Conservation (phyloP, 768 basidiomycete genomes). For the Boletales sp. region DNA sequence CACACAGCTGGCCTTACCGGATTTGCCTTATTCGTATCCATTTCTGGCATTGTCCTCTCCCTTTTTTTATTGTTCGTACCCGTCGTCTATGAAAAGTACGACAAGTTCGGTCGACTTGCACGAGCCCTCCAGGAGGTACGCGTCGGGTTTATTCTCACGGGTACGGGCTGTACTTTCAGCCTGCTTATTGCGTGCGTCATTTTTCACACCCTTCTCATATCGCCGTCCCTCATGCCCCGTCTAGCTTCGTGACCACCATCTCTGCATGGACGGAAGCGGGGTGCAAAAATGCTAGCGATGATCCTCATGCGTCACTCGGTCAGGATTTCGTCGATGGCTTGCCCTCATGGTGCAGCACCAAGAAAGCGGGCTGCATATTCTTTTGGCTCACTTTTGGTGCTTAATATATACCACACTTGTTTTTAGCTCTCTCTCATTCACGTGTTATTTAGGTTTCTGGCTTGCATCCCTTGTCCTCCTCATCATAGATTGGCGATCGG, state of each 20-base stretch:
- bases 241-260: constrained; percentile 72
- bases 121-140: constrained; percentile 80
- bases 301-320: constrained; percentile 72
- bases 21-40: constrained; percentile 78
- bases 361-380: constrained; percentile 87
- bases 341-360: constrained; percentile 84
- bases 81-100: constrained; percentile 81
- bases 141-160: constrained; percentile 79
- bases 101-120: constrained; percentile 73
- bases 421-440: constrained; percentile 4
- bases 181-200: constrained; percentile 73
- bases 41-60: constrained; percentile 70
- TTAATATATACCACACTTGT: background rate
- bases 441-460: constrained; percentile 61
- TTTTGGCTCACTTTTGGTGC: constrained; percentile 82
- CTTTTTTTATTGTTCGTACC: constrained; percentile 74
- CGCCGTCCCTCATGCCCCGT: constrained; percentile 14
- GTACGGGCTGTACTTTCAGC: constrained; percentile 59
- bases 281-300: constrained; percentile 80
- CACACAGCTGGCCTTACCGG: constrained; percentile 76
- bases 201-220: constrained; percentile 1
- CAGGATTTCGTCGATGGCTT: constrained; percentile 65
- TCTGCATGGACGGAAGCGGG: constrained; percentile 88
- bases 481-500: constrained; percentile 74
- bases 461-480: constrained; percentile 60